A percentile compares a stretch with the other conserved stretches of the same genome.
These are phyloP conservation scores for Linum trigynum DNA, from an alignment of 345 rosid genomes.

Conservation along the genomic window DNA sequence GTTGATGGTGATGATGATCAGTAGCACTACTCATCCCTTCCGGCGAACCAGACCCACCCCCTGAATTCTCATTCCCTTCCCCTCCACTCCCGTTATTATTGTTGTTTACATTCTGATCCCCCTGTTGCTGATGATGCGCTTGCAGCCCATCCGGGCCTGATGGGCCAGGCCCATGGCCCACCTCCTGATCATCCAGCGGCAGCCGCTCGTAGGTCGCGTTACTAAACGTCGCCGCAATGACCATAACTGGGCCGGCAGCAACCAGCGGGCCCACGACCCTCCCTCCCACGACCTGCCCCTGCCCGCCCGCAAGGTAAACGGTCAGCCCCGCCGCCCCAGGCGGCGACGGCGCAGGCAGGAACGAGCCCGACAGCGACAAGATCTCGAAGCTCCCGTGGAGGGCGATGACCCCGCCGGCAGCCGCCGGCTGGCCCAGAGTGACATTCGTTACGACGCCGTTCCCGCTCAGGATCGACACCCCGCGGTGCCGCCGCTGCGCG, in stretches of 20 bases:
- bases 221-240: conserved; percentile 69
- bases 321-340: conserved; percentile 68
- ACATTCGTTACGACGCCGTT: conserved; percentile 71
- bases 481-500: conserved; percentile 58
- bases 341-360: conserved; percentile 63
- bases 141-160: not conserved
- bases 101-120: not conserved
- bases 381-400: conserved; percentile 87
- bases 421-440: conserved; percentile 68
- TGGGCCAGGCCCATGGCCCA: conserved; percentile 20
- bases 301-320: conserved; percentile 75
- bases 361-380: conserved; percentile 65
- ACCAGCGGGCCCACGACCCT: conserved; percentile 51
- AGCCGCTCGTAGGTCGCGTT: conserved; percentile 78
- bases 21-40: not conserved
- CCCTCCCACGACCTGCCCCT: conserved; percentile 91
- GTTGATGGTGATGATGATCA: not conserved
- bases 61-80: not conserved
- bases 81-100: not conserved
- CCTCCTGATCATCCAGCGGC: conserved; percentile 54
- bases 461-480: conserved; percentile 73
- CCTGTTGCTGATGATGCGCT: not conserved
- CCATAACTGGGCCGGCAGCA: conserved; percentile 82
- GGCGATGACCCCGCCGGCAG: conserved; percentile 53
- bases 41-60: not conserved